Evolutionary conservation across 75 land plant genomes (phyloP).

Genomic region (Cupressus sempervirens): DNA sequence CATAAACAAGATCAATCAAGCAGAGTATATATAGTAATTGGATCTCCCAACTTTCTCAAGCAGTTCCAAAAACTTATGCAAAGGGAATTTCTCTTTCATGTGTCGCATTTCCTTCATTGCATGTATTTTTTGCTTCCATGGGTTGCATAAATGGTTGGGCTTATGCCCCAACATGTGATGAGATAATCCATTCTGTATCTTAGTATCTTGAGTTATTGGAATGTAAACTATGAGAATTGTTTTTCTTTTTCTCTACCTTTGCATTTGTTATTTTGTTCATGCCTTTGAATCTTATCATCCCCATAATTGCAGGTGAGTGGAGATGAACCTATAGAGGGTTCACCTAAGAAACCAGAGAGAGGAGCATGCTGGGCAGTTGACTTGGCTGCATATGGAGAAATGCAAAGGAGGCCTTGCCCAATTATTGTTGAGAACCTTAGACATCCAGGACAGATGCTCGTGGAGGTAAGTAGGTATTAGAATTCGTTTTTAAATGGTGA

Average conservation of each 20-base stretch:
- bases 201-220: not conserved
- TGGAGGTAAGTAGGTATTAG: constrained; percentile 47
- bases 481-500: not conserved
- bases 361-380: constrained; percentile 84
- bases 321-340: not conserved
- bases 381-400: constrained; percentile 32
- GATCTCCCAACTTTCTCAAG: not conserved
- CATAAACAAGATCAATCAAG: not conserved
- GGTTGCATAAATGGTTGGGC: not conserved
- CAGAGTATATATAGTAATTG: not conserved
- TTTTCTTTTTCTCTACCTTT: not conserved
- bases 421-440: constrained; percentile 67
- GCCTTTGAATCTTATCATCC: not conserved
- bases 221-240: not conserved
- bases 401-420: constrained; percentile 51
- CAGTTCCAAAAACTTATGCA: not conserved
- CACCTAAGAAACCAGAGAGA: constrained; percentile 16
- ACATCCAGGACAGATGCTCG: constrained; percentile 73
- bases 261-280: not conserved
- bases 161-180: not conserved
- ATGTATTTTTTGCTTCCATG: not conserved
- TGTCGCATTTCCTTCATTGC: not conserved
- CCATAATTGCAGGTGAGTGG: not conserved
- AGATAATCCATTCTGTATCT: not conserved
- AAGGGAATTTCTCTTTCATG: not conserved